phyloP scores from a whole-genome alignment of 2,329 filamentous ascomycete genomes.

The Penicillium sp. region DNA sequence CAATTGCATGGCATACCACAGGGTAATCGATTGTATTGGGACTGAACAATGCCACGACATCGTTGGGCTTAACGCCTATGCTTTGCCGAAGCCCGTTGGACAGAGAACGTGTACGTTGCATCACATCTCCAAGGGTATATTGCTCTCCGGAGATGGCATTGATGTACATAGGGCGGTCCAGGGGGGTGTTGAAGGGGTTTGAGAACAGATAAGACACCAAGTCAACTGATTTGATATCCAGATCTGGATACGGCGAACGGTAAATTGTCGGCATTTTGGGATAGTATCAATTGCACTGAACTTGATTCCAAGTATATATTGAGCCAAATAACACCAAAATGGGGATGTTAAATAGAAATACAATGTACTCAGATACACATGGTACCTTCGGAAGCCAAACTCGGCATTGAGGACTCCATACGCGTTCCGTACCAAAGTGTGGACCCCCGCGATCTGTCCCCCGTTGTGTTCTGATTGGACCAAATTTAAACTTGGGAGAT shows the following conservation, averaged over 20 bases:
- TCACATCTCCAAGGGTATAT: conserved; percentile 19
- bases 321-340: too few relatives aligned
- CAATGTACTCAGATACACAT: not conserved
- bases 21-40: conserved; percentile 25
- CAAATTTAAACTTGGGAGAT: not conserved
- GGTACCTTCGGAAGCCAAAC: not conserved
- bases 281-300: not conserved
- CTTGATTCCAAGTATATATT: not conserved
- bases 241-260: conserved; percentile 17
- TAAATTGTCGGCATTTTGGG: conserved; percentile 20
- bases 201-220: conserved; percentile 23
- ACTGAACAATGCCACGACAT: conserved; percentile 23
- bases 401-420: not conserved
- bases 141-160: conserved; percentile 17
- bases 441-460: not conserved
- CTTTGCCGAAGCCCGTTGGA: conserved; percentile 19
- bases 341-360: not conserved
- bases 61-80: conserved; percentile 14
- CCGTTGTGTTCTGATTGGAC: not conserved
- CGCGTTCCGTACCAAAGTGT: not conserved
- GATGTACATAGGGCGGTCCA: conserved; percentile 15
- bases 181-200: conserved; percentile 19
- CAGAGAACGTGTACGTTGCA: conserved; percentile 17
- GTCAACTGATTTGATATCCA: conserved; percentile 20
- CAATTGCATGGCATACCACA: conserved; percentile 16